Percentiles rank a stretch among this genome's conserved stretches.
Evolutionary conservation across 352 stramenopile species (phyloP).

Genomic region (Globisporangium perplexum): DNA sequence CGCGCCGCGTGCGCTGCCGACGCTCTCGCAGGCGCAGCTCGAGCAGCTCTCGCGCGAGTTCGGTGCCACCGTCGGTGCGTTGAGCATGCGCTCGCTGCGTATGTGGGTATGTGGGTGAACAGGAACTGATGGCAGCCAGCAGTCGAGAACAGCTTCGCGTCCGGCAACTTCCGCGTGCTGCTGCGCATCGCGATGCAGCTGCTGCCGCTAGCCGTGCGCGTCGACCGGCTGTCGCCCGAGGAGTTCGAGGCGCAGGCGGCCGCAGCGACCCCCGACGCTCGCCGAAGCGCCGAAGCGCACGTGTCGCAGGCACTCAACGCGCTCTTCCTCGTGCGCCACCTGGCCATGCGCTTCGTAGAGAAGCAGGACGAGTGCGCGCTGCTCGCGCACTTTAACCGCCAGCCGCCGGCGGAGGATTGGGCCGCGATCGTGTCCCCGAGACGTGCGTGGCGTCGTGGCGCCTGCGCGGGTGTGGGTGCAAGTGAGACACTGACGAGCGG

Average conservation of each 20-base stretch:
- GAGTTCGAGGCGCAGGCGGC: slow-evolving; percentile 34
- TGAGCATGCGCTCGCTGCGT: too few relatives aligned
- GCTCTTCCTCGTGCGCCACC: slow-evolving; percentile 69
- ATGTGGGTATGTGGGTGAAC: too few relatives aligned
- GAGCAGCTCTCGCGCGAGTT: slow-evolving; percentile 59
- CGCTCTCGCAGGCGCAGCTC: slow-evolving; percentile 53
- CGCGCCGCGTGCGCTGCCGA: slow-evolving; percentile 29
- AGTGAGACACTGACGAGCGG: too few relatives aligned
- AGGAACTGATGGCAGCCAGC: neutral
- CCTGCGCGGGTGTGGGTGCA: too few relatives aligned
- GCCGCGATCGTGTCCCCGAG: slow-evolving; percentile 21
- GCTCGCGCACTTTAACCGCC: slow-evolving; percentile 59
- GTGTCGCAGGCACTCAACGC: slow-evolving; percentile 56
- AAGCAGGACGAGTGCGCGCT: slow-evolving; percentile 57
- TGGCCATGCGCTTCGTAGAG: slow-evolving; percentile 68
- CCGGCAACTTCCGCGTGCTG: slow-evolving; percentile 75
- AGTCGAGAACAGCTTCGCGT: slow-evolving; percentile 65
- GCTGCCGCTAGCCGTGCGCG: slow-evolving; percentile 47
- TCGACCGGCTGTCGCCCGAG: slow-evolving; percentile 49
- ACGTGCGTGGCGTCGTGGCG: too few relatives aligned
- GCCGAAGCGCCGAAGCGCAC: slow-evolving; percentile 35
- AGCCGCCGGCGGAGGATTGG: slow-evolving; percentile 19
- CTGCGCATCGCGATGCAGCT: slow-evolving; percentile 49
- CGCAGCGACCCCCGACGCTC: slow-evolving; percentile 4
- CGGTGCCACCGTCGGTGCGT: slow-evolving; percentile 49